Percentiles rank a stretch among this genome's conserved stretches.
phyloP scores from a whole-genome alignment of 2,329 filamentous ascomycete species.

The Colletotrichum plurivorum region DNA sequence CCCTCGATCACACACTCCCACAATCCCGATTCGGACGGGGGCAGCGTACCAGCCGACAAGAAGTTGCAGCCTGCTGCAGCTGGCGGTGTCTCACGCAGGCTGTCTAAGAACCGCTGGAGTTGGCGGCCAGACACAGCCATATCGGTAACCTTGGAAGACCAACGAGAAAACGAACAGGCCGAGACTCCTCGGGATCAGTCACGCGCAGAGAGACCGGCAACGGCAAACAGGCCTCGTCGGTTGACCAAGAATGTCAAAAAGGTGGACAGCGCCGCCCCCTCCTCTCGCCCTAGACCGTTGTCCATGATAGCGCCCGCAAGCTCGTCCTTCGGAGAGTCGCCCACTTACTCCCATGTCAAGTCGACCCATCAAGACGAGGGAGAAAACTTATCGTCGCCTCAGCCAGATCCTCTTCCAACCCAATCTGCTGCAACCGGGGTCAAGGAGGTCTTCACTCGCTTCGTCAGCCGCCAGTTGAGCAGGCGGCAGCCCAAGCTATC shows the following conservation, averaged over 20 bases:
- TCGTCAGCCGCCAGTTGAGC: slow-evolving; percentile 28
- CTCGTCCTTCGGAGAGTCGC: slow-evolving; percentile 18
- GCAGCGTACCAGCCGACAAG: slow-evolving; percentile 7
- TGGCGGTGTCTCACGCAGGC: slow-evolving; percentile 25
- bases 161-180: slow-evolving; percentile 16
- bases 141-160: slow-evolving; percentile 18
- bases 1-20: slow-evolving; percentile 10
- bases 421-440: slow-evolving; percentile 11
- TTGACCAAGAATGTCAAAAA: slow-evolving; percentile 23
- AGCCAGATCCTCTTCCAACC: slow-evolving; percentile 11
- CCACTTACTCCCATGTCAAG: slow-evolving; percentile 11
- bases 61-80: slow-evolving; percentile 23
- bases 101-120: slow-evolving; percentile 35
- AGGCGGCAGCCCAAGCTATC: not conserved
- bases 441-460: slow-evolving; percentile 30
- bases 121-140: slow-evolving; percentile 33
- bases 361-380: slow-evolving; percentile 3
- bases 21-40: slow-evolving; percentile 8
- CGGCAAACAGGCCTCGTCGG: slow-evolving; percentile 3
- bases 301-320: slow-evolving; percentile 33
- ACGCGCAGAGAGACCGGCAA: slow-evolving; percentile 4
- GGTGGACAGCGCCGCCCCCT: not conserved
- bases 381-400: not conserved
- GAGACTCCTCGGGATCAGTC: slow-evolving; percentile 1
- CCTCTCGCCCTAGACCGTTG: slow-evolving; percentile 18